Base-by-base conservation (phyloP, 2,329 filamentous ascomycete species). In the Talaromyces sp. region DNA sequence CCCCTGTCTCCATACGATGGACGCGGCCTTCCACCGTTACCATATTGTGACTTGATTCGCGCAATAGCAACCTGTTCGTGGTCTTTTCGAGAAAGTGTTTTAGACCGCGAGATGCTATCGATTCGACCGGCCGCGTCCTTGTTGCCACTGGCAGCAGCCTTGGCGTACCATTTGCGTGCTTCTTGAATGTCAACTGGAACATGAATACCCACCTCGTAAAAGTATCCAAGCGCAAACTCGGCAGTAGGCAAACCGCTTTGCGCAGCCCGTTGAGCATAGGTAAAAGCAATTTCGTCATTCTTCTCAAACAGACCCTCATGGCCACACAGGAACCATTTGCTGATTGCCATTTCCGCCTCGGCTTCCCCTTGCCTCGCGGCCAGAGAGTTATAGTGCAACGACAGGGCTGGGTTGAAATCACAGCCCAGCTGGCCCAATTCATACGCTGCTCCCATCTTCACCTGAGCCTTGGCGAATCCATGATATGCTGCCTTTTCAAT, bases 271-370 rank as follows among this genome's bases (percentile, higher is more conserved):
- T 93, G 86, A 1, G 95, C 95, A 71, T 96, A 98, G 56, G 86
- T 89, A 76, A 90, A 99, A 7, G 95, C 93, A 55, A 98, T 79
- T 71, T 93, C 89, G 75, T 99, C 95, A 69, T 97, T 98, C 82
- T 98, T 98, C 62, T 90, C 85, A 71, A 99, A 97, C 7, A 96
- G 83, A 24, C 89, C 89, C 66, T 98, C 93, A 65, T 95, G 93
- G 2, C 95, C 95, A 70, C 96, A 98, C 29, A 99, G 82, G 72
- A 98, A 99, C 95, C 95, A 99, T 75, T 96, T 95, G 76, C 93
- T 98, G 63, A 99, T 92, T 29, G 93, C 92, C 77, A 99, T 89
- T 62, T 96, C 92, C 0, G 93, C 95, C 73, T 99, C 95, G 0
- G 92, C 82, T 69, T 98, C 92, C 19, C 93, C 93, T 77, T 98